Evolutionary conservation across 106 monocot genomes (phyloP).

Genomic region (Xerophyta viscosa): DNA sequence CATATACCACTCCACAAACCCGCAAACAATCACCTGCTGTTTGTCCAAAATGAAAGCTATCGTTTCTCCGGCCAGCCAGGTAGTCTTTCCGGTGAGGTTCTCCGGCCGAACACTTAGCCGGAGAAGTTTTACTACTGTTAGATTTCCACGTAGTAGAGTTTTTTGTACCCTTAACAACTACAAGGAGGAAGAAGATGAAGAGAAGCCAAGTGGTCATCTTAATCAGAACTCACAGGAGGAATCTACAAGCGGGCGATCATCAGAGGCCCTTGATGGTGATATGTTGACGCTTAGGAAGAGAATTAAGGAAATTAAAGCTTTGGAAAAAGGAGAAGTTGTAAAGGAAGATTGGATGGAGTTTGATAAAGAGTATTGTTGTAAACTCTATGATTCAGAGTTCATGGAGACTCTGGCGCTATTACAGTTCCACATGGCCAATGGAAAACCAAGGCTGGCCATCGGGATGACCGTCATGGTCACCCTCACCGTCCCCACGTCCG

Average conservation of each 20-base stretch:
- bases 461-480: neutral
- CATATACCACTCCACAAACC: too few species aligned
- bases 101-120: too few species aligned
- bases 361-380: slow-evolving; percentile 4
- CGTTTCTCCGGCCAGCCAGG: neutral
- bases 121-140: too few species aligned
- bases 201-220: too few species aligned
- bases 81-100: neutral
- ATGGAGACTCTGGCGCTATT: neutral
- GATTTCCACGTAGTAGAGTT: too few species aligned
- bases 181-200: neutral
- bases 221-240: too few species aligned
- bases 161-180: too few species aligned
- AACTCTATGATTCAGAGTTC: slow-evolving; percentile 1
- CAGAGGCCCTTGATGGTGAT: neutral
- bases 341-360: slow-evolving; percentile 6
- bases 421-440: neutral
- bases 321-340: neutral
- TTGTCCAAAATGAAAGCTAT: neutral
- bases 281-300: slow-evolving; percentile 1
- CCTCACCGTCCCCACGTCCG: neutral
- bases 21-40: too few species aligned
- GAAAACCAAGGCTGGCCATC: slow-evolving; percentile 1
- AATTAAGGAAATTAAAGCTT: slow-evolving; percentile 1
- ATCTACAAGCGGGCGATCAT: neutral